These are phyloP conservation scores for Linum tenue DNA, from an alignment of 345 rosid species.

Conservation along the genomic window DNA sequence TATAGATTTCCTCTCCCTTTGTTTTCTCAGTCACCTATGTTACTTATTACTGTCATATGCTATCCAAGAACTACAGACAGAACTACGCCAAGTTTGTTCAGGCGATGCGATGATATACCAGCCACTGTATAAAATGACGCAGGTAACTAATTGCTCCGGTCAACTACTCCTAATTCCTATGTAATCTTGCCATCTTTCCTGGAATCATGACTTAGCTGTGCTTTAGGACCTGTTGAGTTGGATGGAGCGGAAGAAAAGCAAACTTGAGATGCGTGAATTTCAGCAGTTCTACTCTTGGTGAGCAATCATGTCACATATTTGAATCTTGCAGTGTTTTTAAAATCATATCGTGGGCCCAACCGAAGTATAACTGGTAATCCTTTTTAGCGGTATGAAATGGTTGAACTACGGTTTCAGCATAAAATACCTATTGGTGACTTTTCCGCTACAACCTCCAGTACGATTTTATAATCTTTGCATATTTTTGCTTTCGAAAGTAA, in stretches of 20 bases:
- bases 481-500: background rate
- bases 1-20: background rate
- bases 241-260: constrained; percentile 52
- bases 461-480: too few species aligned
- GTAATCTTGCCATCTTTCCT: constrained; percentile 6
- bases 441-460: too few species aligned
- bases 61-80: constrained; percentile 64
- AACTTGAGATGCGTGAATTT: constrained; percentile 65
- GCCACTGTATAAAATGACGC: constrained; percentile 67
- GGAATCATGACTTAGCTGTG: constrained; percentile 8
- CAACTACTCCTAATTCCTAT: background rate
- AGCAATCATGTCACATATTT: constrained; percentile 9
- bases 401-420: too few species aligned
- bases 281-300: constrained; percentile 72
- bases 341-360: too few species aligned
- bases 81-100: constrained; percentile 47
- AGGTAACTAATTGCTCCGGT: constrained; percentile 31
- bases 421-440: too few species aligned
- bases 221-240: constrained; percentile 61
- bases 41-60: constrained; percentile 20
- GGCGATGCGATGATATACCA: constrained; percentile 50
- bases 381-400: too few species aligned
- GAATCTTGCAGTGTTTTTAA: background rate
- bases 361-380: too few species aligned
- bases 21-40: constrained; percentile 7